These are phyloP conservation scores for Alternaria tenuissima DNA, from an alignment of 2,329 filamentous ascomycete species.

Conservation along the genomic window DNA sequence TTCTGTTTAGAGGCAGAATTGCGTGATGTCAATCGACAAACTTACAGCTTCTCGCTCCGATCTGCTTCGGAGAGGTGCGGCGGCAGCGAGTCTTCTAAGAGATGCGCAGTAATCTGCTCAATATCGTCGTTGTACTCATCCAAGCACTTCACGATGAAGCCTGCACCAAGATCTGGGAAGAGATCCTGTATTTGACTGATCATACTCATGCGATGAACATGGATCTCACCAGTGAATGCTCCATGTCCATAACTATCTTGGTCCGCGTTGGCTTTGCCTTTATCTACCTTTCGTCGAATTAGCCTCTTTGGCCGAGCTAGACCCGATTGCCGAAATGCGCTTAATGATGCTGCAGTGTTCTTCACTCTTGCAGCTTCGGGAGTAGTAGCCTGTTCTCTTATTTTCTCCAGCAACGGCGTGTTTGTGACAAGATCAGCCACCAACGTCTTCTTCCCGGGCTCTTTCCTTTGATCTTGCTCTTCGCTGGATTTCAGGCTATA, in stretches of 20 bases:
- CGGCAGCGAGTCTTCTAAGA: conserved; percentile 81
- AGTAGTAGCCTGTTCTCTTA: conserved; percentile 63
- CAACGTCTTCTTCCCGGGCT: conserved; percentile 64
- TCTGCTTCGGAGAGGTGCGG: conserved; percentile 70
- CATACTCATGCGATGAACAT: conserved; percentile 83
- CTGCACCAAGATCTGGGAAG: conserved; percentile 85
- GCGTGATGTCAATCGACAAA: neutral
- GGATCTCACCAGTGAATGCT: conserved; percentile 60
- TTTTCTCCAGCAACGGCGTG: conserved; percentile 75
- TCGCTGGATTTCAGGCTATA: conserved; percentile 80
- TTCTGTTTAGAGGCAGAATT: neutral
- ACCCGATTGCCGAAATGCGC: conserved; percentile 64
- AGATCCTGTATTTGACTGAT: conserved; percentile 92
- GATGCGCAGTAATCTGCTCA: conserved; percentile 80
- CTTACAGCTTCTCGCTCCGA: conserved; percentile 68
- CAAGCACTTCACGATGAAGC: conserved; percentile 79
- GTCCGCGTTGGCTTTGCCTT: conserved; percentile 66
- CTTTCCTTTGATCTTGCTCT: conserved; percentile 63
- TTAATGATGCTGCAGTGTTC: conserved; percentile 68
- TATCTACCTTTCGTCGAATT: conserved; percentile 66
- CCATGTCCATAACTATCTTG: conserved; percentile 48
- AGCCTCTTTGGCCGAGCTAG: conserved; percentile 62
- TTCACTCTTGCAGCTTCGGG: conserved; percentile 63
- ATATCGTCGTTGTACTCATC: conserved; percentile 80
- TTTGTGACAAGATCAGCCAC: conserved; percentile 81